Percentiles rank a stretch among this genome's conserved stretches.
Conservation (phyloP, 1,284 basidiomycete species). For the Coniferiporia weirii region DNA sequence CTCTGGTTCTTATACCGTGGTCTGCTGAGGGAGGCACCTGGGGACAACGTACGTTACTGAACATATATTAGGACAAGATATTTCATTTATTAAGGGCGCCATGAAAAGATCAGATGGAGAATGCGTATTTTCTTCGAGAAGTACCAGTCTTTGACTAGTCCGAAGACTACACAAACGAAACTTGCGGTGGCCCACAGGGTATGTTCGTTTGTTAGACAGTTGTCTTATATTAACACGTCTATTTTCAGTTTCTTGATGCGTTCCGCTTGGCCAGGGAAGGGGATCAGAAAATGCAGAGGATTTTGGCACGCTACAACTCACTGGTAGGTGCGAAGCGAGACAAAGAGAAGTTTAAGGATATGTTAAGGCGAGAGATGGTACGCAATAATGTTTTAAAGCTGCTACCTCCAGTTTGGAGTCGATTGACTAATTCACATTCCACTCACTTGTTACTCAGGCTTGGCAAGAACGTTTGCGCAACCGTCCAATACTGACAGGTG, state of each 20-base stretch:
- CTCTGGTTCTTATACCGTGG: slow-evolving; percentile 70
- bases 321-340: slow-evolving; percentile 47
- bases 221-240: not conserved
- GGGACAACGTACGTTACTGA: slow-evolving; percentile 44
- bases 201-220: slow-evolving; percentile 19
- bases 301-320: slow-evolving; percentile 51
- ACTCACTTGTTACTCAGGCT: slow-evolving; percentile 26
- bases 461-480: slow-evolving; percentile 47
- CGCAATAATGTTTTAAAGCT: slow-evolving; percentile 20
- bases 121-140: slow-evolving; percentile 50
- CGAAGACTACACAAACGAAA: slow-evolving; percentile 37
- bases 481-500: slow-evolving; percentile 65
- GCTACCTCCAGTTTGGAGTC: not conserved
- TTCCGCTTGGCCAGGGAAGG: slow-evolving; percentile 51
- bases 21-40: slow-evolving; percentile 51
- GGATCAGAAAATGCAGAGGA: slow-evolving; percentile 38
- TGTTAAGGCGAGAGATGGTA: slow-evolving; percentile 49
- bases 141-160: slow-evolving; percentile 46
- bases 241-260: slow-evolving; percentile 52
- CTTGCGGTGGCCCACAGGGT: slow-evolving; percentile 53
- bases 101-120: slow-evolving; percentile 49
- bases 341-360: slow-evolving; percentile 42
- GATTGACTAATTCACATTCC: not conserved
- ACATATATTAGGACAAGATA: not conserved
- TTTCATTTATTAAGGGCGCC: slow-evolving; percentile 13